phyloP scores from a whole-genome alignment of 192 early-diverging fungal genomes.

The Rhizophlyctis rosea region DNA sequence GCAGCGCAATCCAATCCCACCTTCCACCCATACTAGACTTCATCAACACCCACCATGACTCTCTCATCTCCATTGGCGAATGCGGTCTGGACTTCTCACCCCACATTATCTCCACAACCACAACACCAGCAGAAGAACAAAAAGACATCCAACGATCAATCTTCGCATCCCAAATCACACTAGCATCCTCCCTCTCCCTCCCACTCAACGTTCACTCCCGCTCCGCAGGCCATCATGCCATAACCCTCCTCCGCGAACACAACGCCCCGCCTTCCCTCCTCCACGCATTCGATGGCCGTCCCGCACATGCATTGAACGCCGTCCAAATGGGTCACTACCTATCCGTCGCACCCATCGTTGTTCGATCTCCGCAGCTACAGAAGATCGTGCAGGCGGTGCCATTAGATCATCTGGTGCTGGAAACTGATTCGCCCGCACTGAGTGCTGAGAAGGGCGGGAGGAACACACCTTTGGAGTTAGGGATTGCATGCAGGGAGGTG shows the following conservation, averaged over 20 bases:
- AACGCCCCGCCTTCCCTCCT: conserved; percentile 27
- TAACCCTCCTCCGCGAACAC: conserved; percentile 33
- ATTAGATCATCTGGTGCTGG: conserved; percentile 37
- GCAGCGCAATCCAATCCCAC: conserved; percentile 6
- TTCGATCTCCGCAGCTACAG: conserved; percentile 18
- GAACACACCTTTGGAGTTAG: conserved; percentile 29
- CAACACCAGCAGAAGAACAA: not conserved
- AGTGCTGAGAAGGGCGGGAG: conserved; percentile 28
- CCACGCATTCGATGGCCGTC: conserved; percentile 51
- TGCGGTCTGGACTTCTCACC: conserved; percentile 50
- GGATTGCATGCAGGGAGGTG: conserved; percentile 19
- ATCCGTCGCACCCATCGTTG: conserved; percentile 35
- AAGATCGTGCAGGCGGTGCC: conserved; percentile 38
- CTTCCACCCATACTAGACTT: conserved; percentile 9
- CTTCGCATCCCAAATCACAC: conserved; percentile 29
- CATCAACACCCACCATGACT: conserved; percentile 9
- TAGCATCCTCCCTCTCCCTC: conserved; percentile 29
- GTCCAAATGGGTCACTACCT: conserved; percentile 30
- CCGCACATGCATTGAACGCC: conserved; percentile 34
- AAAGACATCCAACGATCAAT: conserved; percentile 19
- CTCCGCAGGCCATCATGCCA: conserved; percentile 47
- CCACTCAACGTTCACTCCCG: conserved; percentile 50
- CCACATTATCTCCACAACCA: conserved; percentile 21
- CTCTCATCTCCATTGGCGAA: conserved; percentile 39
- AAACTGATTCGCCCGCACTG: conserved; percentile 53